These are phyloP conservation scores for Nitzschia sp. DNA, from an alignment of 108 stramenopile genomes.

Conservation along the genomic window DNA sequence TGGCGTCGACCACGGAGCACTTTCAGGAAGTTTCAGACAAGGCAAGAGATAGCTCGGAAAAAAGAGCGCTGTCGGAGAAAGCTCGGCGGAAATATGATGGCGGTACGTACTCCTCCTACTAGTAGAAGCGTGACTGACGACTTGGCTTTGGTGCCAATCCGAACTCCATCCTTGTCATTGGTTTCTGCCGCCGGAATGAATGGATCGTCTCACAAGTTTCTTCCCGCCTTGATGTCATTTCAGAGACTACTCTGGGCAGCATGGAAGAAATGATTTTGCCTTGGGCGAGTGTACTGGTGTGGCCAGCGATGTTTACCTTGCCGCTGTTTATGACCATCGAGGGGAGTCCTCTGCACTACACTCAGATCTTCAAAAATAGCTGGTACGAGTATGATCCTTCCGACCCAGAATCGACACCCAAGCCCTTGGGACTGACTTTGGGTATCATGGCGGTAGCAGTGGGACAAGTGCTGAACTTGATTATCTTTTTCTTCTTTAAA, in stretches of 20 bases:
- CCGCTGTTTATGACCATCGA: conserved; percentile 55
- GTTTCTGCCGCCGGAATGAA: neutral
- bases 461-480: conserved; percentile 72
- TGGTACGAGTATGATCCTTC: conserved; percentile 59
- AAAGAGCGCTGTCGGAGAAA: neutral
- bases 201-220: neutral
- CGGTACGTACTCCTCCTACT: neutral
- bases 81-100: neutral
- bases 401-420: conserved; percentile 17
- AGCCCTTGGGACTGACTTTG: conserved; percentile 79
- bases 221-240: neutral
- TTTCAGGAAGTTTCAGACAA: neutral
- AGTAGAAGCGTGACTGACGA: neutral
- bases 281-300: conserved; percentile 67
- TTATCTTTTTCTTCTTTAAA: conserved; percentile 63
- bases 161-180: neutral
- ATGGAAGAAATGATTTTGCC: conserved; percentile 28
- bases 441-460: conserved; percentile 84
- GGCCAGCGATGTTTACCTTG: conserved; percentile 76
- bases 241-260: neutral
- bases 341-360: conserved; percentile 49
- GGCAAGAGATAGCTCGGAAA: neutral
- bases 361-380: conserved; percentile 50
- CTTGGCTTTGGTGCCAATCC: neutral
- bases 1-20: neutral